Conservation (phyloP, 1,284 basidiomycete species). For the Rhizoctonia solani region DNA sequence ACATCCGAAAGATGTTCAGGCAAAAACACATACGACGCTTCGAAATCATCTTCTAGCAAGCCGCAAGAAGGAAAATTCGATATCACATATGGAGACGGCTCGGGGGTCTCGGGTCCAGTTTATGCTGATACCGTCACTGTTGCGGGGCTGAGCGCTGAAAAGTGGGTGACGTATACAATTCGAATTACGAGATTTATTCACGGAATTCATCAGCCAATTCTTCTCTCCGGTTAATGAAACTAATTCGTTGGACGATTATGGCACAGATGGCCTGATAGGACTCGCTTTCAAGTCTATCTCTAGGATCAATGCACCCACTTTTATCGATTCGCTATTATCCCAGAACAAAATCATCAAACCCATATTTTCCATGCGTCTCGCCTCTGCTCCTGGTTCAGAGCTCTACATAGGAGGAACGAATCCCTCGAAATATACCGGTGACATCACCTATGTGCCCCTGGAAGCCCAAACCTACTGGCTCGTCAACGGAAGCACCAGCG, state of each 20-base stretch:
- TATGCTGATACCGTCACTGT: slow-evolving; percentile 56
- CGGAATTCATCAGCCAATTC: neutral
- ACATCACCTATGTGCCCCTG: slow-evolving; percentile 41
- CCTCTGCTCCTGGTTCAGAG: slow-evolving; percentile 55
- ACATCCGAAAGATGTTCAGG: slow-evolving; percentile 39
- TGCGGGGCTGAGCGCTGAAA: slow-evolving; percentile 44
- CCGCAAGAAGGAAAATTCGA: slow-evolving; percentile 47
- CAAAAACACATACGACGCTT: slow-evolving; percentile 42
- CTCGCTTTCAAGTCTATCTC: slow-evolving; percentile 39
- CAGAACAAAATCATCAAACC: slow-evolving; percentile 46
- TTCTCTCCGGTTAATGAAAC: slow-evolving; percentile 5
- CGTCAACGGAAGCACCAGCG: neutral
- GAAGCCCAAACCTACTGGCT: slow-evolving; percentile 9
- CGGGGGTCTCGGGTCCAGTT: slow-evolving; percentile 55
- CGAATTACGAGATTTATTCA: neutral
- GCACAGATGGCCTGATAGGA: slow-evolving; percentile 42
- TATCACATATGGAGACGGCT: slow-evolving; percentile 60
- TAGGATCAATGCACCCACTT: slow-evolving; percentile 23
- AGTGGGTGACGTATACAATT: neutral
- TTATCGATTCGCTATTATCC: slow-evolving; percentile 39
- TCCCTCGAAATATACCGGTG: slow-evolving; percentile 46
- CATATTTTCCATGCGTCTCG: slow-evolving; percentile 62
- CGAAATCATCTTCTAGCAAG: slow-evolving; percentile 38
- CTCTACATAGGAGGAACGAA: slow-evolving; percentile 62
- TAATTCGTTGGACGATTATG: slow-evolving; percentile 7